Percentiles rank a stretch among this genome's conserved stretches.
These are phyloP conservation scores for Phylloporus arenicola DNA, from an alignment of 768 basidiomycete genomes.

Conservation along the genomic window DNA sequence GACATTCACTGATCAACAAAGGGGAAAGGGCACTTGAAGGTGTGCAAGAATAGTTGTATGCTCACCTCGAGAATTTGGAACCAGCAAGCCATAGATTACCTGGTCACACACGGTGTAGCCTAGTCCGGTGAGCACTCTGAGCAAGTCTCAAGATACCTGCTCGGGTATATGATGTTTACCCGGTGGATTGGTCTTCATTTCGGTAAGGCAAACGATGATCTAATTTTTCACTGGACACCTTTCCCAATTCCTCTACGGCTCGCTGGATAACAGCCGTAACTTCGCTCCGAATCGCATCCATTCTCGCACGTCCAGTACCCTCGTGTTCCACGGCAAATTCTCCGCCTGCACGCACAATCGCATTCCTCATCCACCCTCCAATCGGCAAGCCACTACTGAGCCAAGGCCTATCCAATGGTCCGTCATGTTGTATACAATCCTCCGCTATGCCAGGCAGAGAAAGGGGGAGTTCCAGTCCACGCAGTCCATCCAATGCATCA, in stretches of 20 bases:
- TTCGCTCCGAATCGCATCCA: constrained; percentile 42
- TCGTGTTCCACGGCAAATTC: constrained; percentile 5
- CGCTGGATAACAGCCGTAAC: constrained; percentile 51
- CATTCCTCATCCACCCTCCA: constrained; percentile 13
- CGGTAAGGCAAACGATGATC: constrained; percentile 1
- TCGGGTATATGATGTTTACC: background rate
- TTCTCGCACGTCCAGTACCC: constrained; percentile 19
- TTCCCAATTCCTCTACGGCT: constrained; percentile 50
- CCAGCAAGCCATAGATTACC: background rate
- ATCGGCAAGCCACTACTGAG: background rate
- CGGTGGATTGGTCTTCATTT: background rate
- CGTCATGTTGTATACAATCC: background rate
- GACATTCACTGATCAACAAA: too few species aligned
- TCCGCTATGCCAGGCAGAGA: background rate
- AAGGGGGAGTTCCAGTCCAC: background rate
- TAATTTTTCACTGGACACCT: constrained; percentile 40
- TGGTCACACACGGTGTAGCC: background rate
- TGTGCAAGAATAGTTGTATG: background rate
- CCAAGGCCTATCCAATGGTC: background rate
- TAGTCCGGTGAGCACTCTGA: background rate
- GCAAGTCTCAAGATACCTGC: background rate
- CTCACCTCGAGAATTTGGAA: background rate
- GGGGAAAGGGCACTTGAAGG: background rate
- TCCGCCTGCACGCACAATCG: constrained; percentile 4
- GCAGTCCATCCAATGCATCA: constrained; percentile 13